These are phyloP conservation scores for Dichotomopilus funicola DNA, from an alignment of 2,329 filamentous ascomycete species.

Conservation along the genomic window DNA sequence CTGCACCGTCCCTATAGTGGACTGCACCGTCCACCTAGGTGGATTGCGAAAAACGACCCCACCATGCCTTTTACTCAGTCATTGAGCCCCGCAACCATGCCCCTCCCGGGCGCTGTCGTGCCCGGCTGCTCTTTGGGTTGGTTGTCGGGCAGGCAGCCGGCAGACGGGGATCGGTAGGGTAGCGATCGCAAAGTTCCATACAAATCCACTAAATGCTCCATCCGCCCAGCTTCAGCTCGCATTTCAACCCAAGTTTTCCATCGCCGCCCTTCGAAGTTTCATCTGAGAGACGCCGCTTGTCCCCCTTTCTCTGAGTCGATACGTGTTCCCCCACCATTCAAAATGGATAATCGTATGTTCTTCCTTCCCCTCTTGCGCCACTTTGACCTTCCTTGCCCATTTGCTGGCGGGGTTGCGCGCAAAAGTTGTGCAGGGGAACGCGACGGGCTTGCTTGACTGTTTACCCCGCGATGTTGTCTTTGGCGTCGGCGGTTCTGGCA, in stretches of 20 bases:
- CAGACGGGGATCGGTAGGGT: conserved; percentile 8
- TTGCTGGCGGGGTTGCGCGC: not conserved
- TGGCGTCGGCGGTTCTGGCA: not conserved
- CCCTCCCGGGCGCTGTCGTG: too few species aligned
- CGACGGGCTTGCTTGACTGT: conserved; percentile 4
- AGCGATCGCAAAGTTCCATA: conserved; percentile 14
- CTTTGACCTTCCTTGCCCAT: too few species aligned
- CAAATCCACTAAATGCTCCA: not conserved
- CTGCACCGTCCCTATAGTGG: too few species aligned
- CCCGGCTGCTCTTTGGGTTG: not conserved
- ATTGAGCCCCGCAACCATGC: too few species aligned
- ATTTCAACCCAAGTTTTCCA: not conserved
- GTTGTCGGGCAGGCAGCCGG: not conserved
- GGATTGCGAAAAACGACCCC: too few species aligned
- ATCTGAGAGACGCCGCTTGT: not conserved
- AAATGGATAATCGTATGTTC: conserved; percentile 19
- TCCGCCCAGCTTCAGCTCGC: not conserved
- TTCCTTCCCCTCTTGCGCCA: too few species aligned
- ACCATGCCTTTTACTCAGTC: too few species aligned
- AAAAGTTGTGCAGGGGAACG: not conserved
- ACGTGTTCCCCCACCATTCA: not conserved
- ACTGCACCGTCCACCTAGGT: too few species aligned
- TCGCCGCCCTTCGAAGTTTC: not conserved
- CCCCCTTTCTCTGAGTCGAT: too few species aligned
- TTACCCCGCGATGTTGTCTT: conserved; percentile 16